phyloP scores from a whole-genome alignment of 768 basidiomycete genomes.

The Rhodotorula sphaerocarpa region DNA sequence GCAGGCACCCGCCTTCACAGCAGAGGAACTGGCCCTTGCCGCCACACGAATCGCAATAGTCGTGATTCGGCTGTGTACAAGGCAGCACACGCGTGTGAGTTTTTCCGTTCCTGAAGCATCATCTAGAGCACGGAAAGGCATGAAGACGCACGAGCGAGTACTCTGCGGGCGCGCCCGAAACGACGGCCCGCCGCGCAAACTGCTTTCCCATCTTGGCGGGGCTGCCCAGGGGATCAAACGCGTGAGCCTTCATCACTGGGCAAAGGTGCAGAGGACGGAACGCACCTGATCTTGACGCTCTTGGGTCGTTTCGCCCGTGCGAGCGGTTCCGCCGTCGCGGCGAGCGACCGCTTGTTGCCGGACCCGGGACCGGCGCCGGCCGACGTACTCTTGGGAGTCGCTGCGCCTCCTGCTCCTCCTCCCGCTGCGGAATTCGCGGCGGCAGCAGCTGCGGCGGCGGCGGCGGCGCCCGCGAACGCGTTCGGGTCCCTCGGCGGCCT shows the following conservation, averaged over 20 bases:
- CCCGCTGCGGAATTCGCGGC: not conserved
- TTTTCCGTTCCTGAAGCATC: too few species aligned
- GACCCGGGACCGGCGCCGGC: not conserved
- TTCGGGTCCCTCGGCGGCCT: slow-evolving; percentile 19
- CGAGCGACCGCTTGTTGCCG: slow-evolving; percentile 11
- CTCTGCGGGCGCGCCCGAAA: not conserved
- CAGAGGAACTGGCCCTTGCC: slow-evolving; percentile 73
- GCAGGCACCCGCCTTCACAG: slow-evolving; percentile 84
- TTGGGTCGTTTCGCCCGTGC: slow-evolving; percentile 36
- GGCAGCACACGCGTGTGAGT: too few species aligned
- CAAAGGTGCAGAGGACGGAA: too few species aligned
- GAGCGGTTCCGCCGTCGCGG: slow-evolving; percentile 17
- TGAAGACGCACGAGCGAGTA: slow-evolving; percentile 5
- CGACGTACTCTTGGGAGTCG: too few species aligned
- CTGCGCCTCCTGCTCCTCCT: not conserved
- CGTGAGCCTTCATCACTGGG: too few species aligned
- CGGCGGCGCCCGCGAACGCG: not conserved
- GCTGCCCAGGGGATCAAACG: too few species aligned
- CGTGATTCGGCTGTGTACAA: slow-evolving; percentile 46
- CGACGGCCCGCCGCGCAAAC: slow-evolving; percentile 13
- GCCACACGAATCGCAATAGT: slow-evolving; percentile 47
- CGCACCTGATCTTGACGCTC: slow-evolving; percentile 36
- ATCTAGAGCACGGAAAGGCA: not conserved
- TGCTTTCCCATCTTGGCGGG: slow-evolving; percentile 29
- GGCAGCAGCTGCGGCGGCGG: not conserved